Percentiles rank a stretch among this genome's conserved stretches.
phyloP scores from a whole-genome alignment of 495 filamentous ascomycete genomes.

The Penicillium salamii region DNA sequence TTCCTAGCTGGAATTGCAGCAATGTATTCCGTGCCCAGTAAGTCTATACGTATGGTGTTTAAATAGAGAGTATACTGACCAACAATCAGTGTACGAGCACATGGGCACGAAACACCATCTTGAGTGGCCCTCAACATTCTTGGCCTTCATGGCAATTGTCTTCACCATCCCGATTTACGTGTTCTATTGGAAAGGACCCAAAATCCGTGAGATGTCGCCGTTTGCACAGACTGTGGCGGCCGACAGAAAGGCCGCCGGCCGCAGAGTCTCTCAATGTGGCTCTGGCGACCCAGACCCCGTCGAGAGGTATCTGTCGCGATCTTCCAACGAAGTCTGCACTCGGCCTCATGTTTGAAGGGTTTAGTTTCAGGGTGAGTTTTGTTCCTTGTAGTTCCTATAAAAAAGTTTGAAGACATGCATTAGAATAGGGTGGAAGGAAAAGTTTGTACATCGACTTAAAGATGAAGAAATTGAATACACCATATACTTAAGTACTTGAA shows the following conservation, averaged over 20 bases:
- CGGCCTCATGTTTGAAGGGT: neutral
- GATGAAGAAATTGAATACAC: neutral
- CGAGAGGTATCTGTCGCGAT: conserved; percentile 21
- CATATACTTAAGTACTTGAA: too few relatives aligned
- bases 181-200: conserved; percentile 47
- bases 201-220: conserved; percentile 41
- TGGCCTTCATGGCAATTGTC: conserved; percentile 41
- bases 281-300: conserved; percentile 31
- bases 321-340: neutral
- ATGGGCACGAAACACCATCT: conserved; percentile 30
- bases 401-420: neutral
- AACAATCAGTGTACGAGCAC: conserved; percentile 27
- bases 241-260: conserved; percentile 26
- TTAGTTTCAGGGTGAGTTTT: neutral
- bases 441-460: neutral
- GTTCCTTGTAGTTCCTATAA: too few relatives aligned
- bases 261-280: conserved; percentile 26
- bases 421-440: neutral
- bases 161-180: conserved; percentile 49
- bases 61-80: neutral
- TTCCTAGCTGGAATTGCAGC: conserved; percentile 47
- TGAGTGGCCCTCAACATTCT: conserved; percentile 41
- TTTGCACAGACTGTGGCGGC: conserved; percentile 37
- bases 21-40: conserved; percentile 45
- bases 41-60: neutral